Percentiles rank a stretch among this genome's conserved stretches.
Evolutionary conservation across 2,329 filamentous ascomycete genomes (phyloP).

Genomic region (Orbilia oligospora): DNA sequence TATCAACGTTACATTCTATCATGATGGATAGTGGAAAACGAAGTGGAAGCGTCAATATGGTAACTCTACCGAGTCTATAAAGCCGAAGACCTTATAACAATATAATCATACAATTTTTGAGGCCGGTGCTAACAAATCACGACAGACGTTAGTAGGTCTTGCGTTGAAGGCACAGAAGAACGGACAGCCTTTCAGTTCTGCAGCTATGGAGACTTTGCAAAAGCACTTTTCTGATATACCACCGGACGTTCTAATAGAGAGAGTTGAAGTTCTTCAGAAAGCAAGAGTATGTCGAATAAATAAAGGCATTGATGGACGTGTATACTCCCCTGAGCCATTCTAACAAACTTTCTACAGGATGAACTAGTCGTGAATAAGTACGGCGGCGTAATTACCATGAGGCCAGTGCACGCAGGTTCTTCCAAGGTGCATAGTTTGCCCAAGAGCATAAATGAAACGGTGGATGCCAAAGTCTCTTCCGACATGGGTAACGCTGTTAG

Average conservation of each 20-base stretch:
- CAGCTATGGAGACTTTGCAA: conserved; percentile 33
- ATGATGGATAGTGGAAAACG: conserved; percentile 40
- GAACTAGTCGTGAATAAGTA: conserved; percentile 29
- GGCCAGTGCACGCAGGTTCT: neutral
- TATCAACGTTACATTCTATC: neutral
- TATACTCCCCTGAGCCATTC: neutral
- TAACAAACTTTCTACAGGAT: conserved; percentile 7
- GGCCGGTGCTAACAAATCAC: neutral
- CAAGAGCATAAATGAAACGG: neutral
- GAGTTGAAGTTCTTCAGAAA: conserved; percentile 19
- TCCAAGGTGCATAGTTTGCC: neutral
- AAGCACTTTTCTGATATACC: conserved; percentile 39
- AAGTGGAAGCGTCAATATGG: conserved; percentile 29
- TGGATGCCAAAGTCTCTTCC: neutral
- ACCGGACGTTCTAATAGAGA: conserved; percentile 10
- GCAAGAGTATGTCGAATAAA: conserved; percentile 29
- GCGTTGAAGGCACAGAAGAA: conserved; percentile 26
- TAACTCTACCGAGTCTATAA: neutral
- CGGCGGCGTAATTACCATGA: conserved; percentile 42
- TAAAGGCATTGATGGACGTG: neutral
- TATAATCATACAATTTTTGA: neutral
- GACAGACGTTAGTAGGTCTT: conserved; percentile 38
- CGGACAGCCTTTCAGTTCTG: conserved; percentile 36
- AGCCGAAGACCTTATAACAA: no score
- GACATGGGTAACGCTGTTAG: neutral